Evolutionary conservation across 2,329 filamentous ascomycete genomes (phyloP).

Genomic region (Fusarium sp.): DNA sequence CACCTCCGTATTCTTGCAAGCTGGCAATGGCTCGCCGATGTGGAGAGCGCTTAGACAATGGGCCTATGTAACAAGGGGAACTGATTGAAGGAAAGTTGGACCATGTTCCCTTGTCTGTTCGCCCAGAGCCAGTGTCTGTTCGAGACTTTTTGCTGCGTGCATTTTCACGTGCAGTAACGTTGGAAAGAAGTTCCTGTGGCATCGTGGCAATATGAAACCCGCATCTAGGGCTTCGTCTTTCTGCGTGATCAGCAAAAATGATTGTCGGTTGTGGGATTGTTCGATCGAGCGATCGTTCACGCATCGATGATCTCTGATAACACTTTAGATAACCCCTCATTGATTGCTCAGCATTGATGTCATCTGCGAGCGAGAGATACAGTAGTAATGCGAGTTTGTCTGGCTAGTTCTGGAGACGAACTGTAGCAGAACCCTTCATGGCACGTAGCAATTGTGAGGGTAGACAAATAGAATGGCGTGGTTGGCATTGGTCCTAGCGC

Average conservation of each 20-base stretch:
- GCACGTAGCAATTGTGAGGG: not conserved
- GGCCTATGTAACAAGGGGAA: conserved; percentile 15
- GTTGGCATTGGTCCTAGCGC: not conserved
- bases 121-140: not conserved
- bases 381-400: not conserved
- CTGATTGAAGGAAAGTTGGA: conserved; percentile 25
- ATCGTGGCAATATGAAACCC: not conserved
- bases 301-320: conserved; percentile 9
- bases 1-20: conserved; percentile 30
- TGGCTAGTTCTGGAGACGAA: conserved; percentile 4
- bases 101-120: conserved; percentile 5
- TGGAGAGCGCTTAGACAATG: conserved; percentile 38
- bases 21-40: not conserved
- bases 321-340: not conserved
- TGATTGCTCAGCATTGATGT: conserved; percentile 19
- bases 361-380: conserved; percentile 4
- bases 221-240: not conserved
- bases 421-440: not conserved
- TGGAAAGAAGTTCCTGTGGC: not conserved
- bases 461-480: not conserved
- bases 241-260: not conserved
- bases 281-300: not conserved
- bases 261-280: not conserved
- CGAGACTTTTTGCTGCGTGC: conserved; percentile 3
- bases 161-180: conserved; percentile 27